Evolutionary conservation across 31 red algal species (phyloP).

Genomic region (Pterothamnion heteromorphum): DNA sequence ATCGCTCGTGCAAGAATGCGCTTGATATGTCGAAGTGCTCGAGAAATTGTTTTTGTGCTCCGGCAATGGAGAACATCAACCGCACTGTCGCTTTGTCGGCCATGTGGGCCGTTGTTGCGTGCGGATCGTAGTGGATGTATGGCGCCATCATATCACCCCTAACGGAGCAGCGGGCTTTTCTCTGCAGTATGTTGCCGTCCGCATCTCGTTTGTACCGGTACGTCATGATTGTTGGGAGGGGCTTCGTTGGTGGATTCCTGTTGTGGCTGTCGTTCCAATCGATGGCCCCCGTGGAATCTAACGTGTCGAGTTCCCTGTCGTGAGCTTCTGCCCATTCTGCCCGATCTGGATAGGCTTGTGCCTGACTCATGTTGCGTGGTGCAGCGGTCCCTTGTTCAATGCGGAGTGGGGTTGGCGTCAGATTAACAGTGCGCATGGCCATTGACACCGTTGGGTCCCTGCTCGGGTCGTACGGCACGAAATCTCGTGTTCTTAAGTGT

Average conservation of each 20-base stretch:
- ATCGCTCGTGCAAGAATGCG: slow-evolving; percentile 38
- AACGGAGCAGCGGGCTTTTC: slow-evolving; percentile 45
- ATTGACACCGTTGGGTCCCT: not conserved
- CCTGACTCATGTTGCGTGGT: not conserved
- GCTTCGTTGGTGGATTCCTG: not conserved
- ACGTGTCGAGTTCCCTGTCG: not conserved
- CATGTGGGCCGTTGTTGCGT: not conserved
- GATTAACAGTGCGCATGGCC: not conserved
- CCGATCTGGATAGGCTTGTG: not conserved
- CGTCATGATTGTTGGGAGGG: not conserved
- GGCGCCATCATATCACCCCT: slow-evolving; percentile 36
- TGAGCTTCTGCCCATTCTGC: slow-evolving; percentile 26
- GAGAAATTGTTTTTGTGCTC: not conserved
- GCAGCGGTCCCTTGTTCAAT: not conserved
- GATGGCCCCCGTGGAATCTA: not conserved
- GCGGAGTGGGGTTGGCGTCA: not conserved
- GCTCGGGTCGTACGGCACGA: not conserved
- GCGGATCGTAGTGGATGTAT: slow-evolving; percentile 39
- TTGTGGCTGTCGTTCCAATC: not conserved
- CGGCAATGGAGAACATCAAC: slow-evolving; percentile 9
- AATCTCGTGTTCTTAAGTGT: not conserved
- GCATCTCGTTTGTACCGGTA: slow-evolving; percentile 27
- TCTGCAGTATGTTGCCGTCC: not conserved
- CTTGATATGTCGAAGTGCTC: slow-evolving; percentile 33
- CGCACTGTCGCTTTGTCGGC: slow-evolving; percentile 35